phyloP scores from a whole-genome alignment of 2,329 filamentous ascomycete species.

The Venturia aucupariae region DNA sequence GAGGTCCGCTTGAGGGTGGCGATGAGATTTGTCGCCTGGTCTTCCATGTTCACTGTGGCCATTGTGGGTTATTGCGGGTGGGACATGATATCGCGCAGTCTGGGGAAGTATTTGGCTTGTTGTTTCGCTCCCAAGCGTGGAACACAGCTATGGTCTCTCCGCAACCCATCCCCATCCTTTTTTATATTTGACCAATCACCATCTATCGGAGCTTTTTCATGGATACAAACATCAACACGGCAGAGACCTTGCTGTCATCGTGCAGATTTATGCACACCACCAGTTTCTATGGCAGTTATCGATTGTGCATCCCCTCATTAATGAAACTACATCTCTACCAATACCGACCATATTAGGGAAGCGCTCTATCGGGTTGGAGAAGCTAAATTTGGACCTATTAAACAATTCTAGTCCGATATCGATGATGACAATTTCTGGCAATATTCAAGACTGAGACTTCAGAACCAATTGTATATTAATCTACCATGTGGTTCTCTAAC shows the following conservation, averaged over 20 bases:
- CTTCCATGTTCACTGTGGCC: slow-evolving; percentile 40
- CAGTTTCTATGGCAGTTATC: slow-evolving; percentile 1
- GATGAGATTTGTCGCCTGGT: slow-evolving; percentile 45
- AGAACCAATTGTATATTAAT: too few relatives aligned
- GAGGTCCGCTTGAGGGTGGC: slow-evolving; percentile 52
- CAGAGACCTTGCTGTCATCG: not conserved
- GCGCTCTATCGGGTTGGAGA: too few relatives aligned
- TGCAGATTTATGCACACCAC: not conserved
- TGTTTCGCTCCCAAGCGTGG: not conserved
- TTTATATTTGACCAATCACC: too few relatives aligned
- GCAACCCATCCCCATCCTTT: too few relatives aligned
- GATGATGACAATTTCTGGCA: too few relatives aligned
- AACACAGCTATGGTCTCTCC: too few relatives aligned
- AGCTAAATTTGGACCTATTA: not conserved
- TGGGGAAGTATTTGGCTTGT: not conserved
- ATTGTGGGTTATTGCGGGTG: not conserved
- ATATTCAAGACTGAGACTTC: too few relatives aligned
- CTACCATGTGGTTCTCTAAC: not conserved
- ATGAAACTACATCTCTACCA: not conserved
- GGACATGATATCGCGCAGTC: not conserved
- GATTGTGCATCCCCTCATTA: not conserved
- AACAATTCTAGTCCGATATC: not conserved
- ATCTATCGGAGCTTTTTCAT: not conserved
- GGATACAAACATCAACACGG: slow-evolving; percentile 1
- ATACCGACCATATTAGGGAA: too few relatives aligned